Percentiles rank a stretch among this genome's conserved stretches.
Conservation (phyloP, 1,284 basidiomycete species). For the Moesziomyces parantarcticus region DNA sequence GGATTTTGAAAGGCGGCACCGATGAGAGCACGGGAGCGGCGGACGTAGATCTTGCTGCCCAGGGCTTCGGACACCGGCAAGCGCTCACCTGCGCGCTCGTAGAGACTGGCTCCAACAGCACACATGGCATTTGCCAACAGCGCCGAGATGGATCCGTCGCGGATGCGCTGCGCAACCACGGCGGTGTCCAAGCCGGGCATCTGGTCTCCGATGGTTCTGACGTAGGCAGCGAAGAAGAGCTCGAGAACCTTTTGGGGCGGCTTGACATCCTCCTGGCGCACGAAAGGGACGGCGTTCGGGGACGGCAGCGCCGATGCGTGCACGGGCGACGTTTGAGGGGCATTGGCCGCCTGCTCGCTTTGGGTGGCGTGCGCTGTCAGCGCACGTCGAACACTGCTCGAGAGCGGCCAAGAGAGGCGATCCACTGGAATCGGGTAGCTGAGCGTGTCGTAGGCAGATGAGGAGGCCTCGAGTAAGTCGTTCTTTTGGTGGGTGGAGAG, state of each 20-base stretch:
- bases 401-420: slow-evolving; percentile 25
- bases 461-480: slow-evolving; percentile 19
- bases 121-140: slow-evolving; percentile 44
- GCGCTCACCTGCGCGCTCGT: slow-evolving; percentile 21
- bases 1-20: slow-evolving; percentile 25
- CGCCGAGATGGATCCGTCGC: slow-evolving; percentile 28
- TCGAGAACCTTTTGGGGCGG: slow-evolving; percentile 19
- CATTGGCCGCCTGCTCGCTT: not conserved
- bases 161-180: slow-evolving; percentile 22
- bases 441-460: slow-evolving; percentile 30
- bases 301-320: slow-evolving; percentile 8
- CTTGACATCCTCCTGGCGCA: slow-evolving; percentile 30
- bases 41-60: slow-evolving; percentile 32
- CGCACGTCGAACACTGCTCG: slow-evolving; percentile 11
- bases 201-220: slow-evolving; percentile 29
- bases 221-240: slow-evolving; percentile 28
- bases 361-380: slow-evolving; percentile 3
- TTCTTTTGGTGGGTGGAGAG: slow-evolving; percentile 16
- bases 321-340: slow-evolving; percentile 1
- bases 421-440: slow-evolving; percentile 43
- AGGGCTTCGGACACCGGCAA: slow-evolving; percentile 4
- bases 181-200: slow-evolving; percentile 42
- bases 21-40: slow-evolving; percentile 33
- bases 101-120: slow-evolving; percentile 30
- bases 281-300: slow-evolving; percentile 17